phyloP scores from a whole-genome alignment of 176 grass and related monocot genomes.

The Pontederia crassipes region DNA sequence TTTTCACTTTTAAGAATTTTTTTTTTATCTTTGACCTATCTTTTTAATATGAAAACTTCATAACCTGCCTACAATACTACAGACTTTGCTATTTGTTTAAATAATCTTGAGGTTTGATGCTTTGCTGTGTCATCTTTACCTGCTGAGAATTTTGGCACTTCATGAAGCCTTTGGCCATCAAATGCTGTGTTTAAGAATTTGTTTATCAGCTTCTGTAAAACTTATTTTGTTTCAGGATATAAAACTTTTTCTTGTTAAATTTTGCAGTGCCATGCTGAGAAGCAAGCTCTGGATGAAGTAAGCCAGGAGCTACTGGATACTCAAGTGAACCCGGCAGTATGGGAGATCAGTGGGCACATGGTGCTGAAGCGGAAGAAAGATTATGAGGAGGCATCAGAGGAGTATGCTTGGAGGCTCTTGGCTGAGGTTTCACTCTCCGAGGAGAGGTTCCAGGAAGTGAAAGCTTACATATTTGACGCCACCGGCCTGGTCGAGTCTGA shows the following conservation, averaged over 20 bases:
- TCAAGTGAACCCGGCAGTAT: constrained; percentile 3
- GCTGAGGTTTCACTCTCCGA: not conserved
- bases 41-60: too few species aligned
- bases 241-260: not conserved
- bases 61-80: too few species aligned
- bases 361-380: constrained; percentile 6
- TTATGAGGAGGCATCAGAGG: constrained; percentile 9
- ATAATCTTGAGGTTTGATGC: too few species aligned
- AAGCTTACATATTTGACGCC: constrained; percentile 1
- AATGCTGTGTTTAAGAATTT: not conserved
- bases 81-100: too few species aligned
- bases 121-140: too few species aligned
- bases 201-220: not conserved
- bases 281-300: not conserved
- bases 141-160: too few species aligned
- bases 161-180: too few species aligned
- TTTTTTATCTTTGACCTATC: too few species aligned
- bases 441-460: constrained; percentile 8
- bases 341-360: constrained; percentile 5
- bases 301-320: constrained; percentile 4
- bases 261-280: constrained; percentile 5
- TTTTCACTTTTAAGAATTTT: too few species aligned
- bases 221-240: not conserved
- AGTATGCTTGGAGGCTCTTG: constrained; percentile 4
- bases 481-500: not conserved